Conservation (phyloP, 129 eudicot species). For the Deinandra increscens region DNA sequence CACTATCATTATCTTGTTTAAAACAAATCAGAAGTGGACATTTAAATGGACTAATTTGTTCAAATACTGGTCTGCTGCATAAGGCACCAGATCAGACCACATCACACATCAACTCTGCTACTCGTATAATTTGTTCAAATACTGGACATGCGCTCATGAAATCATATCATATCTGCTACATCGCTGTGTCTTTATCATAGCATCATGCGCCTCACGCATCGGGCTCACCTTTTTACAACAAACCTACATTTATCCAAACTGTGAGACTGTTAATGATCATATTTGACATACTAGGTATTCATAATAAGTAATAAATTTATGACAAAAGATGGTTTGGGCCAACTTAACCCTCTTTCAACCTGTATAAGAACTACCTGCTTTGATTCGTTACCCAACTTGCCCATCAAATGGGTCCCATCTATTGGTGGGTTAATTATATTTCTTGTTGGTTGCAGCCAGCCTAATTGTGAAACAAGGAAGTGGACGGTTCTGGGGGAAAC, state of each 20-base stretch:
- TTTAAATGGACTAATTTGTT: too few species aligned
- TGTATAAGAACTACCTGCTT: neutral
- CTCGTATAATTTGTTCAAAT: too few species aligned
- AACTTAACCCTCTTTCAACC: neutral
- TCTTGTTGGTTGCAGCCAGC: conserved; percentile 54
- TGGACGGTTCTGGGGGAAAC: conserved; percentile 95
- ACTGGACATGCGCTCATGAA: too few species aligned
- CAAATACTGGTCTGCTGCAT: too few species aligned
- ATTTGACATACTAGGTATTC: neutral
- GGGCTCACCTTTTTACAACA: neutral
- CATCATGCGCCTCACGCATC: too few species aligned
- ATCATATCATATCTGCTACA: too few species aligned
- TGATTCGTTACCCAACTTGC: neutral
- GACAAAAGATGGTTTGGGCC: neutral
- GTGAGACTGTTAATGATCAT: neutral
- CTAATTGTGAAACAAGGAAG: conserved; percentile 98
- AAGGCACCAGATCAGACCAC: too few species aligned
- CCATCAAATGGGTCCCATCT: neutral
- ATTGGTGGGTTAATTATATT: neutral
- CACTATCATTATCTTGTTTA: too few species aligned
- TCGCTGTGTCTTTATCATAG: too few species aligned
- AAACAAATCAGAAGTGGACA: too few species aligned
- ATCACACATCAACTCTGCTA: too few species aligned
- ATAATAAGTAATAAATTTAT: neutral
- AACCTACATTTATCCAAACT: neutral